Base-by-base conservation (phyloP, 1,284 basidiomycete species). In the Lentinus polychrous region DNA sequence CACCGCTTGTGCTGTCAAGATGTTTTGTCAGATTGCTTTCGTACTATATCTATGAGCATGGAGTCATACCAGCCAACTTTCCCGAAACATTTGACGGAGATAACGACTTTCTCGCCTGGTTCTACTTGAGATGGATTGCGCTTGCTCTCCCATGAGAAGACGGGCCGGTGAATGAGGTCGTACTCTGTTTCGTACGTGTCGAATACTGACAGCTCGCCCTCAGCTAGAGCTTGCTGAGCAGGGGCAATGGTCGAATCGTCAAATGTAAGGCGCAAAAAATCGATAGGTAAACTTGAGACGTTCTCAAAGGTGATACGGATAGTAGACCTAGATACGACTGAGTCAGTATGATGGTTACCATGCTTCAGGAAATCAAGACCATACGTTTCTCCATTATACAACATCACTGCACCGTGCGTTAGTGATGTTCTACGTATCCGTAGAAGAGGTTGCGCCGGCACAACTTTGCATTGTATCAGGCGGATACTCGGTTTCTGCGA, bases 111-210 rank as follows among this genome's bases (percentile, higher is more conserved):
- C 48, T 83, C 80, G 1, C 86, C 87, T 1, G 93, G 84, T 12
- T 69, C 65, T 34, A 94, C 82, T n/a, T 65, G 55, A 36, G 74
- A 73, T n/a, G 67, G 55, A 22, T 78, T 74, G 15, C 74, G 74
- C 38, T 76, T 66, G 20, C 60, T 68, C 32, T 81, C 73, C 89
- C 91, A 94, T 0, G 78, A 76, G 63, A 99, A 91, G 0, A 91
- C 83, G 0, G 91, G 92, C 31, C 77, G 75, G 49, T 89, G 77
- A 27, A 90, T 71, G 31, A 92, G 75, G 52, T 87, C 86, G 59
- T 86, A 83, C 61, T 97, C 94, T 1, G 91, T 83, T 68, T 97
- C 94, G 66, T 97, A 93, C 0, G 84, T 85, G 45, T 96, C 89
- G 54, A 86, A 87, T 1, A 91, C 82, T 0, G 84, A 78, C 8